Evolutionary conservation across 208 protist genomes (phyloP).

Genomic region (Crithidia brevicula): DNA sequence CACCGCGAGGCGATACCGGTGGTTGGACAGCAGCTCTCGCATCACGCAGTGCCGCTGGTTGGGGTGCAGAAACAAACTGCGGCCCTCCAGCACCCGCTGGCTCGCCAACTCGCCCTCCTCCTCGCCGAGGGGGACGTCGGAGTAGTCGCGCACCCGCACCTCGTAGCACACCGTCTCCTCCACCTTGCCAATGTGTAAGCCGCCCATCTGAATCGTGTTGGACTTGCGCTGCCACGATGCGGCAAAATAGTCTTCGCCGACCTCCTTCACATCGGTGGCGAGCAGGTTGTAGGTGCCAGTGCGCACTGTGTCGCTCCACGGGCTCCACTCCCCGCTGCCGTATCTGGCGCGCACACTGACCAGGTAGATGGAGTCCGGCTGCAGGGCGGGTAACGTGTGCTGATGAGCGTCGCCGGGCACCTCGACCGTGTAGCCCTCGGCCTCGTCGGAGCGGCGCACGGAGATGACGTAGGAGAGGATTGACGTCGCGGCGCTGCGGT

Average conservation of each 20-base stretch:
- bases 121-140: slow-evolving; percentile 61
- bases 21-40: slow-evolving; percentile 74
- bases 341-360: slow-evolving; percentile 81
- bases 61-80: slow-evolving; percentile 46
- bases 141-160: slow-evolving; percentile 72
- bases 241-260: slow-evolving; percentile 87
- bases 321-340: slow-evolving; percentile 69
- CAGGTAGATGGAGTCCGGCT: slow-evolving; percentile 71
- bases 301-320: slow-evolving; percentile 53
- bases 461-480: slow-evolving; percentile 58
- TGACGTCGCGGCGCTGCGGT: slow-evolving; percentile 49
- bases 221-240: slow-evolving; percentile 73
- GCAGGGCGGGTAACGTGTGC: slow-evolving; percentile 63
- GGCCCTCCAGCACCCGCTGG: slow-evolving; percentile 22
- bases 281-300: slow-evolving; percentile 82
- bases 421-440: slow-evolving; percentile 61
- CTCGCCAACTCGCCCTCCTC: slow-evolving; percentile 31
- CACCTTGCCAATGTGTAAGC: slow-evolving; percentile 54
- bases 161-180: slow-evolving; percentile 89
- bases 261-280: slow-evolving; percentile 55
- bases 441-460: slow-evolving; percentile 47
- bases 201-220: slow-evolving; percentile 61
- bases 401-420: slow-evolving; percentile 46
- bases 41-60: slow-evolving; percentile 62
- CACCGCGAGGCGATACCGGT: slow-evolving; percentile 81